Percentiles rank a stretch among this genome's conserved stretches.
Conservation (phyloP, 2,329 filamentous ascomycete species). For the Apiospora arundinis region DNA sequence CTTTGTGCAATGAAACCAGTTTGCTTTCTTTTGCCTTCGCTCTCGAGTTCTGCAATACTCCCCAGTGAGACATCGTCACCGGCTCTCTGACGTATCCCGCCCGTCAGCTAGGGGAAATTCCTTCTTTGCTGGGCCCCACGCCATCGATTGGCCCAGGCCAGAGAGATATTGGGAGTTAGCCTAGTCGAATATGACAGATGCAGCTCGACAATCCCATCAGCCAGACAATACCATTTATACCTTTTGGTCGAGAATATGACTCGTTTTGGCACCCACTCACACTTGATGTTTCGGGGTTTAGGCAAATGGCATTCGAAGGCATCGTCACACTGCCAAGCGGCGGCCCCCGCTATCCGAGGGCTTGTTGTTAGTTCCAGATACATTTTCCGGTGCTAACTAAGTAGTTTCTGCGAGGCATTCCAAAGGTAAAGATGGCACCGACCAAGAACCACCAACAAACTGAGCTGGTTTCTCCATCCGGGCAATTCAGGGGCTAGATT, state of each 20-base stretch:
- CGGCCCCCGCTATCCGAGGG: background rate
- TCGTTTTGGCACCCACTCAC: background rate
- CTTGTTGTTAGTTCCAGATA: background rate
- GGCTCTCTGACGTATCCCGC: background rate
- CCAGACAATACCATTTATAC: background rate
- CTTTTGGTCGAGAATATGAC: background rate
- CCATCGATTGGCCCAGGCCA: constrained; percentile 1
- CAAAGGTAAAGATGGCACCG: too few species aligned
- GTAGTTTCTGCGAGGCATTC: background rate
- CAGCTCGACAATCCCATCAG: constrained; percentile 1
- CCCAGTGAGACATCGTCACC: background rate
- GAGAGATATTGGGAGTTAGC: background rate
- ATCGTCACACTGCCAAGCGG: background rate
- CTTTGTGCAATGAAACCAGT: background rate
- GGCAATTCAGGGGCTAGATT: background rate
- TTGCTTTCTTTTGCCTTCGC: background rate
- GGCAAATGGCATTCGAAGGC: background rate
- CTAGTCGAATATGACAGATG: constrained; percentile 5
- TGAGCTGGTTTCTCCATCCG: too few species aligned
- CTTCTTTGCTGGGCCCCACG: background rate
- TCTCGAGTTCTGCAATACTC: background rate
- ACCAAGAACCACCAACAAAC: background rate
- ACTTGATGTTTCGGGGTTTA: background rate
- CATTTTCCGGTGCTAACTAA: background rate
- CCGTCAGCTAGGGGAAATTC: background rate